A percentile compares a stretch with the other conserved stretches of the same genome.
phyloP scores from a whole-genome alignment of 352 stramenopile species.

The Ochromonadaceae sp. region DNA sequence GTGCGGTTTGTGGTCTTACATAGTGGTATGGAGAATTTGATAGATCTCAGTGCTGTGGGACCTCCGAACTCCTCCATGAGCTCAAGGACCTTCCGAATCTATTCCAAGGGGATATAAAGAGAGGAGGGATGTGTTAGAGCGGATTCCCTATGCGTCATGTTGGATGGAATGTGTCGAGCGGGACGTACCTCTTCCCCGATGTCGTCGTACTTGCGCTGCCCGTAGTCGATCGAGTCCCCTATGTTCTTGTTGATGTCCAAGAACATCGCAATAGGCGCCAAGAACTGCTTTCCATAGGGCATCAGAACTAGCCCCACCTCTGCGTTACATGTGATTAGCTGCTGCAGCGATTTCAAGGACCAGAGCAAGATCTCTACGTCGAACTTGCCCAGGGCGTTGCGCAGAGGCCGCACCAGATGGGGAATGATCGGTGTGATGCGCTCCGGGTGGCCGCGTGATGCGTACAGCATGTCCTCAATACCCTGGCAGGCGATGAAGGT shows the following conservation, averaged over 20 bases:
- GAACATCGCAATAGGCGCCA: slow-evolving; percentile 70
- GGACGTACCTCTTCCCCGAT: slow-evolving; percentile 2
- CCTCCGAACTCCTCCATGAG: slow-evolving; percentile 11
- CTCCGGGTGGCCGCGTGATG: background rate
- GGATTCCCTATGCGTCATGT: too few relatives aligned
- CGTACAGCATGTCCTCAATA: slow-evolving; percentile 14
- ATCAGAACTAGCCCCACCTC: slow-evolving; percentile 60
- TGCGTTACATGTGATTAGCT: slow-evolving; percentile 32
- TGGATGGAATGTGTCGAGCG: too few relatives aligned
- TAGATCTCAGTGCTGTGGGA: slow-evolving; percentile 2
- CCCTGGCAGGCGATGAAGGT: slow-evolving; percentile 12
- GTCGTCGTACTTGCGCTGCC: slow-evolving; percentile 42
- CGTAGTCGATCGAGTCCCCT: slow-evolving; percentile 72
- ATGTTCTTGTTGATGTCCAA: slow-evolving; percentile 60
- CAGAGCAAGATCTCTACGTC: slow-evolving; percentile 6
- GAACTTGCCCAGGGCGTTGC: slow-evolving; percentile 38
- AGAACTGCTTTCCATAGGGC: slow-evolving; percentile 70
- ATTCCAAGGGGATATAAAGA: background rate
- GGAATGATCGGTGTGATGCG: slow-evolving; percentile 35
- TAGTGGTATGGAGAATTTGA: slow-evolving; percentile 20
- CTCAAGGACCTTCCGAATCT: background rate
- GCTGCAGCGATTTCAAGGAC: slow-evolving; percentile 35
- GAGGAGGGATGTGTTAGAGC: too few relatives aligned
- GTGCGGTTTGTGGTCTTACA: too few relatives aligned
- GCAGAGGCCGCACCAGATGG: slow-evolving; percentile 45